Evolutionary conservation across 2,329 filamentous ascomycete genomes (phyloP).

Genomic region (Pseudocercospora ulei): DNA sequence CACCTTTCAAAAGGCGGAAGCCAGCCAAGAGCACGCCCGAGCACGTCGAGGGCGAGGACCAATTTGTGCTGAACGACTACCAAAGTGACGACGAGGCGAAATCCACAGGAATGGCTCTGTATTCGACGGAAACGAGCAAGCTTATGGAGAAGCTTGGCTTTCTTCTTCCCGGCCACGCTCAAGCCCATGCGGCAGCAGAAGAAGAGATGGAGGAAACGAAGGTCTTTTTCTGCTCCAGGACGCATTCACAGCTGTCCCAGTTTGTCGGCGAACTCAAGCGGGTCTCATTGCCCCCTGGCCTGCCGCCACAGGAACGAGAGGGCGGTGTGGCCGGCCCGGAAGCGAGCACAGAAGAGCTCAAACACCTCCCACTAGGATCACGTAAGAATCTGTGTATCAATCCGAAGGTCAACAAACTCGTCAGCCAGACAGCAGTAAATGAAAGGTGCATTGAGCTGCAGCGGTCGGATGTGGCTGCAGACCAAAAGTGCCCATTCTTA

Average conservation of each 20-base stretch:
- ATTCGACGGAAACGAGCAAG: slow-evolving; percentile 63
- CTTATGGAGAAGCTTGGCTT: slow-evolving; percentile 55
- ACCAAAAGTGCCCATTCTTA: slow-evolving; percentile 64
- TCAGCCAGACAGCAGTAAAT: slow-evolving; percentile 70
- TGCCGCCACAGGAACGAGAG: too few species aligned
- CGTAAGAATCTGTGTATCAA: slow-evolving; percentile 88
- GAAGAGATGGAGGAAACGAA: slow-evolving; percentile 59
- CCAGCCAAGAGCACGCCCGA: slow-evolving; percentile 25
- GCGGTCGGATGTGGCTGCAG: slow-evolving; percentile 52
- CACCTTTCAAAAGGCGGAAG: slow-evolving; percentile 41
- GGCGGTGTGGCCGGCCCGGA: too few species aligned
- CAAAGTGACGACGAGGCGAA: slow-evolving; percentile 51
- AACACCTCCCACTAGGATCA: slow-evolving; percentile 74
- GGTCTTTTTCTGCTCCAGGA: slow-evolving; percentile 86
- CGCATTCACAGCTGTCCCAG: slow-evolving; percentile 82
- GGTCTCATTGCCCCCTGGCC: slow-evolving; percentile 63
- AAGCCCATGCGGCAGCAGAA: slow-evolving; percentile 36
- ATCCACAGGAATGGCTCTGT: slow-evolving; percentile 16
- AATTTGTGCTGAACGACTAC: slow-evolving; percentile 69
- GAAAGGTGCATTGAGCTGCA: slow-evolving; percentile 87
- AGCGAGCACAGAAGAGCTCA: slow-evolving; percentile 60
- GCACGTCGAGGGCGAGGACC: slow-evolving; percentile 48
- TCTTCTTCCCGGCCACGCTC: slow-evolving; percentile 34
- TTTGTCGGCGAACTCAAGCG: slow-evolving; percentile 74
- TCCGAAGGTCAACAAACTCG: slow-evolving; percentile 61